Percentiles rank a stretch among this genome's conserved stretches.
phyloP scores from a whole-genome alignment of 345 rosid genomes.

The Fremontodendron californicum region DNA sequence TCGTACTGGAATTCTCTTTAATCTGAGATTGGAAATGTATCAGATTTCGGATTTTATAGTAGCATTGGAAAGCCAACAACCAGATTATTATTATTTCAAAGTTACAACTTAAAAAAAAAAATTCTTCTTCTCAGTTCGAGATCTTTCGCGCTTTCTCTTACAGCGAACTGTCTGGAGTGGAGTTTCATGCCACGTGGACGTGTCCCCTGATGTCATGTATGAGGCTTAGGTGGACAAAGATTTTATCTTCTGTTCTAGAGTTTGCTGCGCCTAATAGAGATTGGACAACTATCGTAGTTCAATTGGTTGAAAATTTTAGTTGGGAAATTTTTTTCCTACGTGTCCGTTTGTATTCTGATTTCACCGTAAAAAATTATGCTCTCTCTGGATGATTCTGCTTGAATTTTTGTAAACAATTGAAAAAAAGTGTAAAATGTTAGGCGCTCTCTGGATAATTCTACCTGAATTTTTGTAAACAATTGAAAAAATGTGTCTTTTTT shows the following conservation, averaged over 20 bases:
- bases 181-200: constrained; percentile 22
- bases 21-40: background rate
- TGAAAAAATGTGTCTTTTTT: no score
- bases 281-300: background rate
- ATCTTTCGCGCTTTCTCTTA: constrained; percentile 48
- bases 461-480: no score
- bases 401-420: no score
- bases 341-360: no score
- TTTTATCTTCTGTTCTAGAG: background rate
- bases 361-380: no score
- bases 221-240: background rate
- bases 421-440: no score
- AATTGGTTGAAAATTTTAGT: background rate
- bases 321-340: background rate
- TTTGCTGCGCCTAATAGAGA: background rate
- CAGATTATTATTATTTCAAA: background rate
- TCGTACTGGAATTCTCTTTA: background rate
- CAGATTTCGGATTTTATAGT: constrained; percentile 18
- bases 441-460: no score
- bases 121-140: constrained; percentile 47
- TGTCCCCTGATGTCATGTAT: background rate
- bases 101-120: constrained; percentile 5
- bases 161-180: constrained; percentile 42
- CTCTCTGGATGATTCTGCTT: no score
- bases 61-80: background rate